These are phyloP conservation scores for Suillus paluster DNA, from an alignment of 768 basidiomycete genomes.

Conservation along the genomic window DNA sequence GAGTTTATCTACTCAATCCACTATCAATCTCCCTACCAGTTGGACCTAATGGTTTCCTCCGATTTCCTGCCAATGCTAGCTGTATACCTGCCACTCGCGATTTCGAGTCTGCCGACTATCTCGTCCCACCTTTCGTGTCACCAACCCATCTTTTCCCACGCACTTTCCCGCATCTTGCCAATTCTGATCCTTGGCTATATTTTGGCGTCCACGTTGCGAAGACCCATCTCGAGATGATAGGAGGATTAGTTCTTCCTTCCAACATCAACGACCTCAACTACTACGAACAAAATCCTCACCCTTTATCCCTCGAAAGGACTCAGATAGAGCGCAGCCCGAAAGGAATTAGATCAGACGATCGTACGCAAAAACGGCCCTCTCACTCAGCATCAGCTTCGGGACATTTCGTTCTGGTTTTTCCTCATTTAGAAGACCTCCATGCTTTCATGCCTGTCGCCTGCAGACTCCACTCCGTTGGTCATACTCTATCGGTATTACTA, in stretches of 20 bases:
- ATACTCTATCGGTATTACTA: constrained; percentile 36
- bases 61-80: constrained; percentile 28
- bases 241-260: constrained; percentile 31
- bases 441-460: constrained; percentile 41
- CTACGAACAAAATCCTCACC: constrained; percentile 7
- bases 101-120: constrained; percentile 48
- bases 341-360: not conserved
- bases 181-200: constrained; percentile 29
- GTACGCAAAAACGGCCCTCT: not conserved
- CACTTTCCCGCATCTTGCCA: constrained; percentile 20
- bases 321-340: not conserved
- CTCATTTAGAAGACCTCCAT: constrained; percentile 37
- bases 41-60: constrained; percentile 45
- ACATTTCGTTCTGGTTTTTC: constrained; percentile 41
- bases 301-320: not conserved
- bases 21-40: constrained; percentile 40
- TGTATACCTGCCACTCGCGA: constrained; percentile 36
- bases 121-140: constrained; percentile 66
- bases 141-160: constrained; percentile 33
- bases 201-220: constrained; percentile 30
- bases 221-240: constrained; percentile 35
- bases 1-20: constrained; percentile 47
- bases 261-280: constrained; percentile 33
- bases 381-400: constrained; percentile 17
- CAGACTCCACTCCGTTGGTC: constrained; percentile 35